Percentiles rank a stretch among this genome's conserved stretches.
Evolutionary conservation across 306 rosid genomes (phyloP).

Genomic region (Lathyrus oleraceus): DNA sequence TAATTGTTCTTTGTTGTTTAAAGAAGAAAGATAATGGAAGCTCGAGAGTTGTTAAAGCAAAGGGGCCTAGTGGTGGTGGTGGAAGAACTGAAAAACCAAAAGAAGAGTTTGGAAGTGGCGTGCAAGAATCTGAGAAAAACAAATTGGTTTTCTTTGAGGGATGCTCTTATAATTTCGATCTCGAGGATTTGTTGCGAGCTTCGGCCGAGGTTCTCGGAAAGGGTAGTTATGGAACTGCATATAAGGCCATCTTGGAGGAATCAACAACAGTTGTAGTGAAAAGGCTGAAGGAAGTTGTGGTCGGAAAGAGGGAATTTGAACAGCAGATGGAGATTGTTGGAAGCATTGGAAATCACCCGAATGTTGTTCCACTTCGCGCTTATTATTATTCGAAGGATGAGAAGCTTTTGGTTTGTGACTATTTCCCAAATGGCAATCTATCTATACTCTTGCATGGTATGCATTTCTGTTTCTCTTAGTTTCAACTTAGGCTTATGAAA

Average conservation of each 20-base stretch:
- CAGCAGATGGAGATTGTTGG: conserved; percentile 83
- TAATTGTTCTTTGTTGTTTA: conserved; percentile 60
- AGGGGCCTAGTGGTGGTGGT: conserved; percentile 62
- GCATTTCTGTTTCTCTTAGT: conserved; percentile 29
- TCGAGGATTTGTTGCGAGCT: conserved; percentile 82
- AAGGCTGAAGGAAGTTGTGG: conserved; percentile 84
- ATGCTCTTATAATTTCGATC: conserved; percentile 78
- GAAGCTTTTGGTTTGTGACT: conserved; percentile 81
- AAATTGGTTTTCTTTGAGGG: conserved; percentile 85
- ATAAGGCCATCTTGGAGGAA: conserved; percentile 83
- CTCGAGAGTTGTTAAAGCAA: conserved; percentile 52
- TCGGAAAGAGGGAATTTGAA: conserved; percentile 72
- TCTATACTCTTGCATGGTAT: conserved; percentile 75
- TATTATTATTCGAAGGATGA: conserved; percentile 91
- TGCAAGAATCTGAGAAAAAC: conserved; percentile 84
- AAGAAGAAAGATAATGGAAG: conserved; percentile 53
- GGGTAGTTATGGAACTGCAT: conserved; percentile 88
- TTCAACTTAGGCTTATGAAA: neutral
- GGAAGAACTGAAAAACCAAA: conserved; percentile 80
- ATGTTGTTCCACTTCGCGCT: conserved; percentile 78
- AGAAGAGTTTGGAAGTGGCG: conserved; percentile 88
- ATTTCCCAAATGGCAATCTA: conserved; percentile 65
- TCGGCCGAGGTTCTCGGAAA: conserved; percentile 90
- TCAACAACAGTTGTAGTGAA: conserved; percentile 83
- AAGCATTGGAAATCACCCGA: conserved; percentile 66